These are phyloP conservation scores for Cryphonectria carpinicola DNA, from an alignment of 2,329 filamentous ascomycete genomes.

Conservation along the genomic window DNA sequence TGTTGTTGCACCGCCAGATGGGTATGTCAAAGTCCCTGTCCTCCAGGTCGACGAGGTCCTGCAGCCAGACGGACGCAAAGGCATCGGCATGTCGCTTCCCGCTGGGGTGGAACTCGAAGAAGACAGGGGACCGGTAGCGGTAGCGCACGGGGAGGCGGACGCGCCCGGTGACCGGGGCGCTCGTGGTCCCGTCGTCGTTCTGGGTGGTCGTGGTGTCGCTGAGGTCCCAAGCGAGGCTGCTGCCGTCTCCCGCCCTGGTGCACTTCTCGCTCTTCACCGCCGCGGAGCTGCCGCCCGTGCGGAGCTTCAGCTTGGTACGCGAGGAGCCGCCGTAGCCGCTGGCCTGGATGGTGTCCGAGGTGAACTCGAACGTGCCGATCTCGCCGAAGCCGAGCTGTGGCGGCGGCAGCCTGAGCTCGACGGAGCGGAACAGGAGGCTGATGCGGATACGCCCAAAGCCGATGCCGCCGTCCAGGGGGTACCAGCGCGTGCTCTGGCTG, in stretches of 20 bases:
- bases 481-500: constrained; percentile 88
- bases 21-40: constrained; percentile 81
- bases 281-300: constrained; percentile 83
- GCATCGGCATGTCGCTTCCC: constrained; percentile 73
- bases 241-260: constrained; percentile 59
- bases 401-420: constrained; percentile 85
- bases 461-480: constrained; percentile 92
- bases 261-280: constrained; percentile 69
- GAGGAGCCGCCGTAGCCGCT: constrained; percentile 62
- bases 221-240: constrained; percentile 58
- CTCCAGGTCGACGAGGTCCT: constrained; percentile 81
- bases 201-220: constrained; percentile 46
- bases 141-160: constrained; percentile 85
- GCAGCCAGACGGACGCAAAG: constrained; percentile 83
- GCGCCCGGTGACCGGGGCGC: constrained; percentile 3
- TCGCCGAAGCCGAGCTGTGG: constrained; percentile 85
- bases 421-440: constrained; percentile 85
- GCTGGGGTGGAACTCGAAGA: constrained; percentile 79
- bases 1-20: constrained; percentile 81
- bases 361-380: constrained; percentile 91
- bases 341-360: constrained; percentile 70
- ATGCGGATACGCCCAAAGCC: constrained; percentile 89
- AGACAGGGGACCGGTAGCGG: constrained; percentile 85
- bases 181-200: constrained; percentile 34
- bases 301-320: constrained; percentile 76